These are phyloP conservation scores for Claviceps humidiphila DNA, from an alignment of 2,329 filamentous ascomycete species.

Conservation along the genomic window DNA sequence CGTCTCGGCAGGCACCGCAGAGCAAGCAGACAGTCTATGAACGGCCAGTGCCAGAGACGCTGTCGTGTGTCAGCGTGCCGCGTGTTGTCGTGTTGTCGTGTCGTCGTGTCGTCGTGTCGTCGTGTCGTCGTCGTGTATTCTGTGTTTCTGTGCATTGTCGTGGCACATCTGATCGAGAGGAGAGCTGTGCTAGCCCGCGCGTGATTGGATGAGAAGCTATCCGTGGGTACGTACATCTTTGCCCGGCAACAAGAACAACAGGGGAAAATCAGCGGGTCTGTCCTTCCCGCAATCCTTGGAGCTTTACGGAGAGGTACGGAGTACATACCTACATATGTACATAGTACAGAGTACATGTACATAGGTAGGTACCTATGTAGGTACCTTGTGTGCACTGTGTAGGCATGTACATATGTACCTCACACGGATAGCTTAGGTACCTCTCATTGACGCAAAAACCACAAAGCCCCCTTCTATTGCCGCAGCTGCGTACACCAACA, in stretches of 20 bases:
- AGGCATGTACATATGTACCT: too few species aligned
- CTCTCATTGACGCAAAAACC: too few species aligned
- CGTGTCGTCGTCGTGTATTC: background rate
- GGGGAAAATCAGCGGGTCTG: background rate
- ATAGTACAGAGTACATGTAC: too few species aligned
- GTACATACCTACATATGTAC: too few species aligned
- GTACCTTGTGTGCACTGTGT: too few species aligned
- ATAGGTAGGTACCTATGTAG: too few species aligned
- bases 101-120: too few species aligned
- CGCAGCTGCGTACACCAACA: too few species aligned
- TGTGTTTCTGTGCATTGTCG: background rate
- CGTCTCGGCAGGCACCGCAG: background rate
- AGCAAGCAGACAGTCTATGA: background rate
- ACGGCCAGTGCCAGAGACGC: background rate
- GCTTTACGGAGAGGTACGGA: too few species aligned
- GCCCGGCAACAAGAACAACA: constrained; percentile 8
- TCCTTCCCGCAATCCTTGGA: background rate
- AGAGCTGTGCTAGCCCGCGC: constrained; percentile 8
- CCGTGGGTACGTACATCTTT: background rate
- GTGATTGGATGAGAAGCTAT: constrained; percentile 9
- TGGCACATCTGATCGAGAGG: background rate
- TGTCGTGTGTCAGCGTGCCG: background rate
- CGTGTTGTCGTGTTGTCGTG: background rate
- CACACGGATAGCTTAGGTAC: too few species aligned
- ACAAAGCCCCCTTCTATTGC: too few species aligned